Evolutionary conservation across 2,329 filamentous ascomycete species (phyloP), one percentile per base, ranked within the genome.

Genomic region (Aureobasidium uvarum): DNA sequence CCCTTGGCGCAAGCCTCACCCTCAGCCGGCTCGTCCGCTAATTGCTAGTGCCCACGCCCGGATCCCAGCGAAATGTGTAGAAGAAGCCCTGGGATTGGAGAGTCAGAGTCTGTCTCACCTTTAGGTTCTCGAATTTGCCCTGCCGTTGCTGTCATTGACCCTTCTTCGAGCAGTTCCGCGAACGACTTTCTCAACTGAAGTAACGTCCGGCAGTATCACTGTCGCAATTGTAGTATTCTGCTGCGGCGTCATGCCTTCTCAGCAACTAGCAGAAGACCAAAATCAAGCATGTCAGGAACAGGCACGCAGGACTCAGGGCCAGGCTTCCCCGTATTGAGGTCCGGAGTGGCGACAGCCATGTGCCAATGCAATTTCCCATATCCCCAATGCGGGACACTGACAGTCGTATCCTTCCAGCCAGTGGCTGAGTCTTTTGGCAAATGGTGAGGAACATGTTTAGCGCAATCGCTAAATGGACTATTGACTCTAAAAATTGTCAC

Each of bases 401-500:
- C 45, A 41, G 20, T 51, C 58, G 45, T 51, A 62, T 62, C 46
- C 41, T 46, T 46, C 41, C 43, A 60, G 28, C 28, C 41, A 36
- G 56, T 60, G 56, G 56, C 56, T 60, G 56, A 48, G 56, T 46
- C 31, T 18, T 48, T 48, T 33, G 28, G n/a, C 16, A 25, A 46
- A 31, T 46, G 31, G 16, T 60, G n/a, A 36, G 41, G 43, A 60
- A 46, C 31, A 36, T 36, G 41, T 60, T 18, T 60, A 60, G 56
- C 56, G 56, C 56, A 60, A 11, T 60, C 16, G 28, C n/a, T 4
- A 60, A n/a, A 31, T 46, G 41, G 43, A 60, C 56, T 60, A 60
- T 60, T 60, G 56, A 60, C 31, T 60, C 56, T 60, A 60, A 60
- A 59, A 60, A 60, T 60, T 60, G 56, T 25, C 43, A 46, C 31